Percentiles rank a stretch among this genome's conserved stretches.
These are phyloP conservation scores for Nicotiana benthamiana DNA, from an alignment of 257 asterid genomes.

Conservation along the genomic window DNA sequence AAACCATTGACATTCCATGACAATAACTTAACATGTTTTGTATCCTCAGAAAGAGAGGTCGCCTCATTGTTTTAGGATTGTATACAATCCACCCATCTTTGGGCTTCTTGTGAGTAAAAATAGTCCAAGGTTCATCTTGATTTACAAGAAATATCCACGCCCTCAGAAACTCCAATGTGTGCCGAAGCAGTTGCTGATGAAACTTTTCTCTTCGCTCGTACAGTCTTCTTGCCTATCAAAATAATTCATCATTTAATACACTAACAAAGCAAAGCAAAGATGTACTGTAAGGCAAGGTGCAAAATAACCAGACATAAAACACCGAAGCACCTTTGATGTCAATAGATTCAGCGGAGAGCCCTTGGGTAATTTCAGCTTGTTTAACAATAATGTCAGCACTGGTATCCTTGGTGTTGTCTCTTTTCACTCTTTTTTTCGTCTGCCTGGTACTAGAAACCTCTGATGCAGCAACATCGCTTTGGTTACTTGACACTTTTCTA, in stretches of 20 bases:
- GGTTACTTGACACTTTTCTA: slow-evolving; percentile 21
- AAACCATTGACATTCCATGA: slow-evolving; percentile 98
- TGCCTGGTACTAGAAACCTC: slow-evolving; percentile 27
- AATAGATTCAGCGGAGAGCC: slow-evolving; percentile 28
- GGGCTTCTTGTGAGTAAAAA: slow-evolving; percentile 88
- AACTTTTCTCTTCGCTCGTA: slow-evolving; percentile 34
- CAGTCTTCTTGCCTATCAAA: slow-evolving; percentile 34
- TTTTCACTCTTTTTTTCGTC: slow-evolving; percentile 29
- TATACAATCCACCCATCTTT: slow-evolving; percentile 78
- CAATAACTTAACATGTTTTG: slow-evolving; percentile 59
- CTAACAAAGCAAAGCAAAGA: no score
- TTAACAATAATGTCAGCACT: slow-evolving; percentile 14
- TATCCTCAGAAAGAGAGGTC: slow-evolving; percentile 41
- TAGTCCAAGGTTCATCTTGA: slow-evolving; percentile 76
- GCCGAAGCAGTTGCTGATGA: slow-evolving; percentile 27
- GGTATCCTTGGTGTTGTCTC: slow-evolving; percentile 17
- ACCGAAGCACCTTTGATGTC: slow-evolving; percentile 43
- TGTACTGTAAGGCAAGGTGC: not conserved
- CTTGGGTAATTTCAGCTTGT: slow-evolving; percentile 22
- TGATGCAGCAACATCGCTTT: not conserved
- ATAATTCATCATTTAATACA: not conserved
- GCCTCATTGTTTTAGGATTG: slow-evolving; percentile 89
- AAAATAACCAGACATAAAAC: not conserved
- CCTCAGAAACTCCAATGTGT: slow-evolving; percentile 22
- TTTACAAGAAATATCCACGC: slow-evolving; percentile 20